Base-by-base conservation (phyloP, 495 filamentous ascomycete genomes). In the Hypoxylon subgilvum region DNA sequence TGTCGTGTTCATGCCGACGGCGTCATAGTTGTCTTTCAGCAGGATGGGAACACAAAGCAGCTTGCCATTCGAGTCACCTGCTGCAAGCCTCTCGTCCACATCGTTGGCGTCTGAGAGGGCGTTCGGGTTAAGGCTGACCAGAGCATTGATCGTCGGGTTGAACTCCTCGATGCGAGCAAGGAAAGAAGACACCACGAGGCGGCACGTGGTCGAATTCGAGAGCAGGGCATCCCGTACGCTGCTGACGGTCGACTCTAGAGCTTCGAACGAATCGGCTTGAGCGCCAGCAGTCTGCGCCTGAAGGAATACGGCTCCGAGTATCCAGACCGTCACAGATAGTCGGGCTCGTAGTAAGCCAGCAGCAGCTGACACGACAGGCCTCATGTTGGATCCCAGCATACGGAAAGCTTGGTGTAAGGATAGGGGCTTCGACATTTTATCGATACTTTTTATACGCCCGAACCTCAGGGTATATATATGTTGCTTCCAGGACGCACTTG, bases 11-110 rank as follows among this genome's bases (percentile, higher is more conserved):
- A 82, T 77, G 7, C 76, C 75, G 0, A 47, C 25, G 0, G 82
- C 82, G 43, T 84, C 77, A 49, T 76, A 85, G 55, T 86, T 88
- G 63, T 88, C 85, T 69, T 88, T 88, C 4, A 89, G 66, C 7
- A 88, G 58, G 1, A 86, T 52, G 1, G 86, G 85, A 8, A 89
- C 73, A 65, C 83, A 83, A 57, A 85, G 78, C 0, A 85, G 67
- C 3, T 74, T 56, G 4, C 76, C 76, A 4, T 74, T 70, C 4
- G 63, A 63, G 59, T 83, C 80, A 9, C 78, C 76, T 13, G 68
- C 46, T 4, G 72, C 65, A 9, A 84, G 68, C 27, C 52, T 53
- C 0, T 32, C 18, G 55, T 87, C 84, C 21, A 82, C 62, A 17
- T 72, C 40, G 18, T 79, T 70, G 2, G 86, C 85, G 14, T 67